These are phyloP conservation scores for Penicillium sp. DNA, from an alignment of 2,329 filamentous ascomycete species.

Conservation along the genomic window DNA sequence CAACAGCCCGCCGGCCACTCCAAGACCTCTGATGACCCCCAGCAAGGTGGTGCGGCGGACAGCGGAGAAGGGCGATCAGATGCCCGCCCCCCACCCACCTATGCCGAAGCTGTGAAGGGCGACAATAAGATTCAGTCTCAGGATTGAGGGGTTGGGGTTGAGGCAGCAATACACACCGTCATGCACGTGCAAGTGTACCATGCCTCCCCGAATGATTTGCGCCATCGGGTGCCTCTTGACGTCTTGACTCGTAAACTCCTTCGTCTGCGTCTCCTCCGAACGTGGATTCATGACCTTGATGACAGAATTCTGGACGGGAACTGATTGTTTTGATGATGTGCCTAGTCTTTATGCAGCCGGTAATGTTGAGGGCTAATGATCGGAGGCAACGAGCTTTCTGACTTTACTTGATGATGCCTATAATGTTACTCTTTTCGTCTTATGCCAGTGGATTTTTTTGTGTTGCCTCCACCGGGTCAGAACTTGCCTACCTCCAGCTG, in stretches of 20 bases:
- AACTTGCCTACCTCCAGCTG: too few relatives aligned
- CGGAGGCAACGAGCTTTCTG: too few relatives aligned
- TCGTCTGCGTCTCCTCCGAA: too few relatives aligned
- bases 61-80: slow-evolving; percentile 22
- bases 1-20: slow-evolving; percentile 17
- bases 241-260: background rate
- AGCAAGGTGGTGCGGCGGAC: slow-evolving; percentile 26
- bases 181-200: background rate
- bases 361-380: too few relatives aligned
- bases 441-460: too few relatives aligned
- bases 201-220: background rate
- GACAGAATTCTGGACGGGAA: too few relatives aligned
- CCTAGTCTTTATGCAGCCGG: too few relatives aligned
- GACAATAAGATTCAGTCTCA: slow-evolving; percentile 83
- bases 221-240: background rate
- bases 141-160: slow-evolving; percentile 39
- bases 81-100: slow-evolving; percentile 61
- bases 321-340: too few relatives aligned
- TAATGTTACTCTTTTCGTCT: too few relatives aligned
- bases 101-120: slow-evolving; percentile 81
- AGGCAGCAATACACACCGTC: background rate
- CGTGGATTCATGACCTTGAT: too few relatives aligned
- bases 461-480: too few relatives aligned
- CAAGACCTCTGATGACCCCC: slow-evolving; percentile 15
- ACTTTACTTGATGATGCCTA: too few relatives aligned